Evolutionary conservation across 192 early-diverging fungal genomes (phyloP), one percentile per base, ranked within the genome.

Genomic region (Backusella tuberculispora): DNA sequence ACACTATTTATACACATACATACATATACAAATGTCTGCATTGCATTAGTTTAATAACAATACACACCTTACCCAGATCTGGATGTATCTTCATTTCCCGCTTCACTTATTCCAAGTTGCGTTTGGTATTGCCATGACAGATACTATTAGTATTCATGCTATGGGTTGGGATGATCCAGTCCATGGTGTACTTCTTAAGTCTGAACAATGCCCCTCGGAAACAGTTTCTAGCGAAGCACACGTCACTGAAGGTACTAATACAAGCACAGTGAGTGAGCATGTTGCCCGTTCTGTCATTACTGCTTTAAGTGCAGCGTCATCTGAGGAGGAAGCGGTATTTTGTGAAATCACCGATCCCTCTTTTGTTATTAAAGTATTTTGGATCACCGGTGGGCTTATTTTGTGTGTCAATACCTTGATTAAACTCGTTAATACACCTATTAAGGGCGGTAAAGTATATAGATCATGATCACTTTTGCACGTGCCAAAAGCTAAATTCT

Each of bases 31-130:
- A 69, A 21, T 40, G 7, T 60, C 21, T 60, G 17, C 29, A 17
- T 29, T 46, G 47, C 50, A 14, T n/a, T 60, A 78, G 66, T 53
- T 78, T 34, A 47, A 74, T 17, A 73, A 37, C 21, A 69, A 60
- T 47, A 50, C 75, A n/a, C 43, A 76, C 26, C 41, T 80, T 14
- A 76, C 70, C 64, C 78, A 80, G 40, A 15, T 85, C 2, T 85
- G 84, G 84, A 81, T 79, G 4, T 85, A 83, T 42, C 80, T 85
- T 13, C 84, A 85, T 53, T 86, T 84, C 73, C 81, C 83, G 48
- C 75, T 86, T n/a, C 83, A 86, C 29, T 53, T 86, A 15, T 86
- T 81, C 10, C 85, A 86, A 46, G 73, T 86, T 6, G 83, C 83
- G 17, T 69, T 84, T 73, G 85, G 85, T 12, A 84, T 86, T 12